Evolutionary conservation across 208 protist species (phyloP), one percentile per base, ranked within the genome.

Genomic region (Trypanosoma vivax): DNA sequence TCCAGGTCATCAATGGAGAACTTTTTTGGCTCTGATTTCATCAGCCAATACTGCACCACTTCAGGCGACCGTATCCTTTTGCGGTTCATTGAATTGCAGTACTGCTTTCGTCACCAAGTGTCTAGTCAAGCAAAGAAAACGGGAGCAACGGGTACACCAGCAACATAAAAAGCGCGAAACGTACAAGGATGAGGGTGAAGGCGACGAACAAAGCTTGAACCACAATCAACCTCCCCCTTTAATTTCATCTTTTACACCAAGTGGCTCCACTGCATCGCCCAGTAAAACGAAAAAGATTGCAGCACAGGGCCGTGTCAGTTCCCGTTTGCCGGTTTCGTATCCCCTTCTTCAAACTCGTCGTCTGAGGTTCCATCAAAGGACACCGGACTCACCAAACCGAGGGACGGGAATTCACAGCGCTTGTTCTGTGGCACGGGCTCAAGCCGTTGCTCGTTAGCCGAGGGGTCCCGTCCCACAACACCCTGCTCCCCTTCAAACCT

Each of bases 341-440:
- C 40, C 28, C 45, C 28, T 27, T 35, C 27, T 5, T 66, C 62
- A 18, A 43, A 43, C 7, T 60, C 63, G 30, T 31, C 50, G 2
- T 60, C 56, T 33, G 30, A 50, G 46, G 45, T 52, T 37, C 87
- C 80, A 33, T 76, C 63, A 57, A 88, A 59, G 28, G 60, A 50
- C 45, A 90, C 69, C 7, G 83, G 87, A 38, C 87, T 94, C 39
- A 88, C 65, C 39, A 76, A 52, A 30, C 51, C 50, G 41, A 83
- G 59, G n/a, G 71, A 71, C 27, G 66, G 24, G 33, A 60, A 69
- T 2, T 61, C 72, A 9, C 71, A 65, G 1, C 60, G 63, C 16
- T 68, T 56, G 47, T 94, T 94, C 51, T 94, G 87, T 37, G 87
- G 87, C 19, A 94, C 83, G 13, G 71, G 76, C 50, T 94, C 87